These are phyloP conservation scores for Monosporascus sp. DNA, from an alignment of 2,329 filamentous ascomycete genomes.

Conservation along the genomic window DNA sequence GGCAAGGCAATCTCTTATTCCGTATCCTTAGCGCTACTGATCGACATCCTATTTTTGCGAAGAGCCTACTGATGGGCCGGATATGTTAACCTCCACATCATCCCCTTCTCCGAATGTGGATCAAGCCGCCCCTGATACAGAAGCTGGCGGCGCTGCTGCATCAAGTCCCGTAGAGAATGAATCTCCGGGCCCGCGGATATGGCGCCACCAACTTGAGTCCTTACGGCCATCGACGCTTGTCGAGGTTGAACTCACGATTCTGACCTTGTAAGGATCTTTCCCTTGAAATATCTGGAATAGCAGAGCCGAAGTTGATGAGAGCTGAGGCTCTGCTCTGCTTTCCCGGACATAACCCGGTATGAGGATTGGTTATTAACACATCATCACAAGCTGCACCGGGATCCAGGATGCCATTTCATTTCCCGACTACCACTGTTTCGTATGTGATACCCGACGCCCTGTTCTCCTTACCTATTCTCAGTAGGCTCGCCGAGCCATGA, in stretches of 20 bases:
- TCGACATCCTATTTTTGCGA: not conserved
- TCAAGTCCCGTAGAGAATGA: not conserved
- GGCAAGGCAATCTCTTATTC: not conserved
- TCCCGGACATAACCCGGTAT: not conserved
- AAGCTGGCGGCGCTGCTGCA: not conserved
- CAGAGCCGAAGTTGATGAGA: not conserved
- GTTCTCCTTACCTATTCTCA: too few relatives aligned
- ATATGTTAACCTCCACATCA: not conserved
- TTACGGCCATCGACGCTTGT: not conserved
- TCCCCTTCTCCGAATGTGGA: not conserved
- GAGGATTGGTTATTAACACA: not conserved
- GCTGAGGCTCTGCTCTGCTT: not conserved
- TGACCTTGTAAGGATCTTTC: not conserved
- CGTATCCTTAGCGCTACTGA: not conserved
- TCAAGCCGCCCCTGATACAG: not conserved
- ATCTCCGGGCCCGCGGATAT: not conserved
- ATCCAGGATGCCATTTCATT: constrained; percentile 56
- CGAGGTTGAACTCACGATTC: not conserved
- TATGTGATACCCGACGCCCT: not conserved
- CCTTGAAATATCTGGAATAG: not conserved
- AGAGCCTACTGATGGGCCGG: not conserved
- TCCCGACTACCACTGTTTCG: constrained; percentile 57
- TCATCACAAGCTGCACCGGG: constrained; percentile 35
- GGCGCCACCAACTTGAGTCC: not conserved
- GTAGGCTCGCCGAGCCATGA: not conserved